phyloP scores from a whole-genome alignment of 805 yeast species.

The Lachancea sp. region DNA sequence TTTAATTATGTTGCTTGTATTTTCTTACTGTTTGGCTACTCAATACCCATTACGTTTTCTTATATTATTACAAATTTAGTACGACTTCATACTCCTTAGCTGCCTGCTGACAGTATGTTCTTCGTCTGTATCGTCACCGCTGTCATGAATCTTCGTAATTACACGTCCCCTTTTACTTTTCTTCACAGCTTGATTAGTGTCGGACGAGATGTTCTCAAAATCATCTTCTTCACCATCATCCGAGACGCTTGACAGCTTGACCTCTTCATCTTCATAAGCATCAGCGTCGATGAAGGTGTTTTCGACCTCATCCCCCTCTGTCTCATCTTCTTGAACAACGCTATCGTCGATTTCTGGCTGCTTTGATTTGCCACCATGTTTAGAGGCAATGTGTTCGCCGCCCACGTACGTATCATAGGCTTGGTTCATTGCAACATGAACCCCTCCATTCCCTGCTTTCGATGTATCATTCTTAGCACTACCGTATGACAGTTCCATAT shows the following conservation, averaged over 20 bases:
- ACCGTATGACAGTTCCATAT: neutral
- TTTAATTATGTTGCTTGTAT: slow-evolving; percentile 3
- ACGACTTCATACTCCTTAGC: slow-evolving; percentile 5
- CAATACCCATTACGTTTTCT: neutral
- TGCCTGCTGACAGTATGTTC: neutral
- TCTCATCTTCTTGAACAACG: too few relatives aligned
- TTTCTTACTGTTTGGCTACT: slow-evolving; percentile 1
- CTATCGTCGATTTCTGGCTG: too few relatives aligned
- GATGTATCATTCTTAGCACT: slow-evolving; percentile 15
- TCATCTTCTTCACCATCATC: slow-evolving; percentile 12
- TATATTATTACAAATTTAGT: slow-evolving; percentile 7
- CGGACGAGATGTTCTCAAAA: neutral
- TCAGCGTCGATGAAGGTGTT: neutral
- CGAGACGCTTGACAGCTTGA: slow-evolving; percentile 1
- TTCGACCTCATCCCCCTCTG: slow-evolving; percentile 17
- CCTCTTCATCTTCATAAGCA: slow-evolving; percentile 3
- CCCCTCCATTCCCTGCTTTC: too few relatives aligned
- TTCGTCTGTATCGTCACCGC: slow-evolving; percentile 6
- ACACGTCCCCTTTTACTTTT: slow-evolving; percentile 8
- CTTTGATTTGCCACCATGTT: too few relatives aligned
- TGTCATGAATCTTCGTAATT: slow-evolving; percentile 2
- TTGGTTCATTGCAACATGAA: too few relatives aligned
- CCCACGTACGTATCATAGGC: too few relatives aligned
- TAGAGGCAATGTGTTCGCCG: too few relatives aligned
- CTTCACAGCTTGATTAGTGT: neutral